Evolutionary conservation across 805 yeast genomes (phyloP).

Genomic region (Candida endomychidarum): DNA sequence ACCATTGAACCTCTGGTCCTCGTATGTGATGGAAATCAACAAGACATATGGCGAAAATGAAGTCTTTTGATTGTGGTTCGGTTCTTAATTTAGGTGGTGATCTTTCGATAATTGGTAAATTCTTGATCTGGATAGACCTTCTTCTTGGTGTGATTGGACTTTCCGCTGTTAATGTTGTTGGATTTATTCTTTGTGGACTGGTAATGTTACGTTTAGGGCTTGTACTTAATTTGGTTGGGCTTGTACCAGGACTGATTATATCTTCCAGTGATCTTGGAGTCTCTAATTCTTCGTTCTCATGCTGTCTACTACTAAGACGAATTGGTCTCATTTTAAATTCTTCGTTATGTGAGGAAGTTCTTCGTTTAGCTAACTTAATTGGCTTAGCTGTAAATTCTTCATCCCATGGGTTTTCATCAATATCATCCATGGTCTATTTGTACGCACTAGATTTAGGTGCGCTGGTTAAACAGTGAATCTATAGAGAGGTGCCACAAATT

Average conservation of each 20-base stretch:
- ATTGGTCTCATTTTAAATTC: conserved; percentile 16
- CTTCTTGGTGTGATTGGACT: conserved; percentile 16
- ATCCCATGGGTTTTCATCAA: conserved; percentile 18
- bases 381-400: conserved; percentile 23
- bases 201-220: background rate
- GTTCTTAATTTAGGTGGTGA: conserved; percentile 13
- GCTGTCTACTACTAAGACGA: conserved; percentile 10
- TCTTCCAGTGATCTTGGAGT: background rate
- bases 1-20: conserved; percentile 95
- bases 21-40: conserved; percentile 89
- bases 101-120: conserved; percentile 31
- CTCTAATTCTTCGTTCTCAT: conserved; percentile 6
- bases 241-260: background rate
- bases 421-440: conserved; percentile 5
- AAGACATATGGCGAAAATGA: conserved; percentile 80
- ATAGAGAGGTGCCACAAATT: too few species aligned
- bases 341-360: conserved; percentile 7
- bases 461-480: too few species aligned
- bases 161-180: background rate
- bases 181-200: background rate
- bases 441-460: too few species aligned
- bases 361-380: conserved; percentile 28
- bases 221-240: background rate
- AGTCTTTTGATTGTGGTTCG: conserved; percentile 22
- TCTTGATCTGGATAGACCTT: conserved; percentile 35